Evolutionary conservation across 2,329 filamentous ascomycete species (phyloP), one percentile per base, ranked within the genome.

Genomic region (Xylariaceae sp.): DNA sequence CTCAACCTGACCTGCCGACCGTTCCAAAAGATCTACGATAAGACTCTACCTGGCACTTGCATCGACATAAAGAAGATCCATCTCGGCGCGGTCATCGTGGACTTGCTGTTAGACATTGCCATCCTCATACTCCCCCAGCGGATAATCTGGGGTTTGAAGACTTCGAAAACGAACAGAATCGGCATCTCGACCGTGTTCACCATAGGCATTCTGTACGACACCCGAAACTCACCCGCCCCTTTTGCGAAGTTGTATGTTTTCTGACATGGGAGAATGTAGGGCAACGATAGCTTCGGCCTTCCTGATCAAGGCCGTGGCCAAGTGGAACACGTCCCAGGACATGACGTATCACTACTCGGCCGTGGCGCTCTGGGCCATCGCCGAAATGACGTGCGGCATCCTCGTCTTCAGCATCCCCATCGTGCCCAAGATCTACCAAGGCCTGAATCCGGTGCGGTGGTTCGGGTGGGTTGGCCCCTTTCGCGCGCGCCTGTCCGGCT

Each of bases 121-220:
- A 59, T 60, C 19, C 30, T 62, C 8, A 13, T 54, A 3, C 43
- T 62, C 0, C 59, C 59, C 3, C 58, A 60, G 36, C 38, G 42
- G 17, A 38, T 54, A 5, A 59, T 62, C n/a, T 60, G 56, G 56
- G 48, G 26, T 7, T 24, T 24, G 21, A 24, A 24, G 6, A 24
- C 11, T 11, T 24, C 11, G 21, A 24, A 11, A 24, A 6, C 7
- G 11, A 24, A 11, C 6, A 24, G 11, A 11, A 11, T 24, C 11
- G 21, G 7, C 21, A 11, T 24, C 21, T 24, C 21, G 21, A 11
- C 21, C 21, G 11, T 24, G 21, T 24, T 24, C 21, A 11, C 21
- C 11, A 24, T 24, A 24, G 21, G 21, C 7, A 24, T 24, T 24
- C 7, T 6, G 21, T 24, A 11, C 6, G 21, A 7, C n/a, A n/a